These are phyloP conservation scores for Melaleuca alternifolia DNA, from an alignment of 345 rosid genomes.

Conservation along the genomic window DNA sequence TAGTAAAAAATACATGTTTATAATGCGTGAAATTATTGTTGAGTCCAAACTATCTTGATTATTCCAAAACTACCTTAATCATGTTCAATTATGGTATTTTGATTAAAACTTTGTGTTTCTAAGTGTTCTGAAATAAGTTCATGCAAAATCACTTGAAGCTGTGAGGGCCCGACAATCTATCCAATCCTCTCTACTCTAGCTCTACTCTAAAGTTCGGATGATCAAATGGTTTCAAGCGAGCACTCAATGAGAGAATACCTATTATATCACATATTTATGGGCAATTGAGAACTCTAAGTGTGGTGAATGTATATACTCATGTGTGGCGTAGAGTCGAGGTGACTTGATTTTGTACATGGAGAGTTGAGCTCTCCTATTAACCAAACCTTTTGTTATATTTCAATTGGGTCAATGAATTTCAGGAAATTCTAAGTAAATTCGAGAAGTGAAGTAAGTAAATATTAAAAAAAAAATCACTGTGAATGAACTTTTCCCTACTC, in stretches of 20 bases:
- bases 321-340: not conserved
- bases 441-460: not conserved
- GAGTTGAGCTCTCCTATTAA: not conserved
- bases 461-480: not conserved
- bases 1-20: too few species aligned
- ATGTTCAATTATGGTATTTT: not conserved
- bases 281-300: not conserved
- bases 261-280: not conserved
- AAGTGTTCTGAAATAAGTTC: not conserved
- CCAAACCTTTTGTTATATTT: too few species aligned
- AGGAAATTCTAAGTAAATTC: not conserved
- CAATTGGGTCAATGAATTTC: not conserved
- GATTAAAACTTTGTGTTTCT: not conserved
- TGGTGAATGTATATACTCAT: not conserved
- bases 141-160: too few species aligned
- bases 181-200: not conserved
- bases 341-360: not conserved
- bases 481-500: not conserved
- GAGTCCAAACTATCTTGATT: not conserved
- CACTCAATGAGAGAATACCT: not conserved
- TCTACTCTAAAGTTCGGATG: not conserved
- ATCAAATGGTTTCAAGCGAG: not conserved
- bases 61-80: not conserved
- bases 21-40: not conserved
- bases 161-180: not conserved